phyloP scores from a whole-genome alignment of 2,329 filamentous ascomycete genomes.

The Cladosporium cucumerinum region DNA sequence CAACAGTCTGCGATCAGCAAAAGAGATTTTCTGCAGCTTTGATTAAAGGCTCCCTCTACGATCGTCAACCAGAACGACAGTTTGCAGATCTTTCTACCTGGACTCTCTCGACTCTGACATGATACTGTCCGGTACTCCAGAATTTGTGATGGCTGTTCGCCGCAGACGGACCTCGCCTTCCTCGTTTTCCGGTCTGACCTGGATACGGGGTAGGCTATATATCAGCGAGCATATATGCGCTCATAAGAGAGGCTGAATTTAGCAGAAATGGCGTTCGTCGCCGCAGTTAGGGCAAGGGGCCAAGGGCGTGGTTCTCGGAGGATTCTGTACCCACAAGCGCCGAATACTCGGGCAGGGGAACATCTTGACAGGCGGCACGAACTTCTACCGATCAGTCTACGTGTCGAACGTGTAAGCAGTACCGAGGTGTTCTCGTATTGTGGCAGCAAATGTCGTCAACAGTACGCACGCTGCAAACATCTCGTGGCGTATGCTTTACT shows the following conservation, averaged over 20 bases:
- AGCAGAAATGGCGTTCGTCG: not conserved
- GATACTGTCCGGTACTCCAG: not conserved
- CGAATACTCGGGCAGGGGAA: not conserved
- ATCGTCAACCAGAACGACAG: not conserved
- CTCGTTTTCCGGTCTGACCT: not conserved
- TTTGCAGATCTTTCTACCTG: not conserved
- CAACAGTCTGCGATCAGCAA: not conserved
- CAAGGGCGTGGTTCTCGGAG: not conserved
- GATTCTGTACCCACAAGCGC: not conserved
- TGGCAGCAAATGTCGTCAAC: not conserved
- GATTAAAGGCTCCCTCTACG: not conserved
- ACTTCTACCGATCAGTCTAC: not conserved
- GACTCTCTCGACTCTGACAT: not conserved
- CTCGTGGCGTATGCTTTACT: not conserved
- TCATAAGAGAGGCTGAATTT: not conserved
- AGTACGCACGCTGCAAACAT: not conserved
- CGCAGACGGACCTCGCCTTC: not conserved
- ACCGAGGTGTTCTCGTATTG: not conserved
- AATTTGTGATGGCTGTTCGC: not conserved
- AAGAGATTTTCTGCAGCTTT: not conserved
- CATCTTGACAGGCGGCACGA: not conserved
- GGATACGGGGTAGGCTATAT: not conserved
- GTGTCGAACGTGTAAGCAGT: not conserved
- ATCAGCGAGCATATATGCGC: constrained; percentile 3
- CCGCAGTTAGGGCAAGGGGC: not conserved